Conservation (phyloP, 257 asterid species). For the Solanum gandarillasii region DNA sequence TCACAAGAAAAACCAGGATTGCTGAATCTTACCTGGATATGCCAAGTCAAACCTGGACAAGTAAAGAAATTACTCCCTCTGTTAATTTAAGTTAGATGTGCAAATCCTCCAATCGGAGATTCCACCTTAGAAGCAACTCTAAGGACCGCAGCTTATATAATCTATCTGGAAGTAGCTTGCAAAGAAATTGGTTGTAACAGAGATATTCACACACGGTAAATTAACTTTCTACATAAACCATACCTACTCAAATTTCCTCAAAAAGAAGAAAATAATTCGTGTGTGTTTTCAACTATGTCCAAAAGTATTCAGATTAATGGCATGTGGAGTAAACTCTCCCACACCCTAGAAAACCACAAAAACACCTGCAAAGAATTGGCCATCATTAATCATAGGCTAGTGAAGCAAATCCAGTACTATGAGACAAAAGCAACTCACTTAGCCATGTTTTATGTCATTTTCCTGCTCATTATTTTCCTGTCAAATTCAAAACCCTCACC, state of each 20-base stretch:
- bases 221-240: background rate
- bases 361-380: constrained; percentile 6
- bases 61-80: no score
- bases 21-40: background rate
- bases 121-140: background rate
- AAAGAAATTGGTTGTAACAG: background rate
- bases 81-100: background rate
- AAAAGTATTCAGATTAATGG: background rate
- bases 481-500: constrained; percentile 2
- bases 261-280: background rate
- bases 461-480: constrained; percentile 5
- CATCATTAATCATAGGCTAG: constrained; percentile 3
- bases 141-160: background rate
- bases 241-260: background rate
- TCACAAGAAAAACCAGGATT: background rate
- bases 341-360: background rate
- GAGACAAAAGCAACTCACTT: constrained; percentile 10
- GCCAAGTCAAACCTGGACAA: no score
- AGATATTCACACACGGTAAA: background rate
- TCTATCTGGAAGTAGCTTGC: background rate
- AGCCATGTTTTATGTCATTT: constrained; percentile 11
- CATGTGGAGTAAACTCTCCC: background rate
- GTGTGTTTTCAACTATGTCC: background rate
- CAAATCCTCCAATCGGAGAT: background rate
- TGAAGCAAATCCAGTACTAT: constrained; percentile 15